Base-by-base conservation (phyloP, 495 filamentous ascomycete species). In the Xylaria flabelliformis region DNA sequence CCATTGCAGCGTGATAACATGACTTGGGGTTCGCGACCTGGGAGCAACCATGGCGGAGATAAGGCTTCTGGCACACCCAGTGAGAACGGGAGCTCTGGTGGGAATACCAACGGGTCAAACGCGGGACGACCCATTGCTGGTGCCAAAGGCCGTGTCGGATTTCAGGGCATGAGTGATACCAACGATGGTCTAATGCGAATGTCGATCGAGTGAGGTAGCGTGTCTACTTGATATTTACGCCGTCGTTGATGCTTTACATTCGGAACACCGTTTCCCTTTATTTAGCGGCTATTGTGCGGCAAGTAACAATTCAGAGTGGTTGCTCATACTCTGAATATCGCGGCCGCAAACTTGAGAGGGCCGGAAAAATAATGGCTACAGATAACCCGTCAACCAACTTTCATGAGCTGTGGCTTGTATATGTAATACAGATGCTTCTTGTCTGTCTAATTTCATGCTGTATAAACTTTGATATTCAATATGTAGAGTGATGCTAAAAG, bases 141-240 rank as follows among this genome's bases (percentile, higher is more conserved):
- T 19, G 74, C 59, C 24, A 82, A 79, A 67, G 81, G 77, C 72
- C 86, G 95, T 66, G 85, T 98, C 36, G 97, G 97, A 26, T 87
- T 97, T 66, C 96, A 98, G 80, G 96, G 96, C 0, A 97, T 98
- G 94, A 93, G 86, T 62, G 97, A 98, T 83, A 96, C 97, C 4
- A 92, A 94, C 76, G 96, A 98, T 82, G 93, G 94, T 26, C 85
- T 98, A 74, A 98, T 97, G 93, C 94, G 96, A 76, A 95, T 99
- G 94, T 97, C 93, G 78, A 95, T 97, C 77, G 94, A 97, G 75
- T 92, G 74, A 73, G n/a, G 46, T 9, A 55, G 73, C 73, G 10
- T 10, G 7, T 29, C 21, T 48, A 1, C 21, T 17, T 24, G 15
- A 8, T 36, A 15, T 13, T n/a, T 13, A 1, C 6, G n/a, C 1